Evolutionary conservation across 2,329 filamentous ascomycete genomes (phyloP), one percentile per base, ranked within the genome.

Genomic region (Xylaria sp.): DNA sequence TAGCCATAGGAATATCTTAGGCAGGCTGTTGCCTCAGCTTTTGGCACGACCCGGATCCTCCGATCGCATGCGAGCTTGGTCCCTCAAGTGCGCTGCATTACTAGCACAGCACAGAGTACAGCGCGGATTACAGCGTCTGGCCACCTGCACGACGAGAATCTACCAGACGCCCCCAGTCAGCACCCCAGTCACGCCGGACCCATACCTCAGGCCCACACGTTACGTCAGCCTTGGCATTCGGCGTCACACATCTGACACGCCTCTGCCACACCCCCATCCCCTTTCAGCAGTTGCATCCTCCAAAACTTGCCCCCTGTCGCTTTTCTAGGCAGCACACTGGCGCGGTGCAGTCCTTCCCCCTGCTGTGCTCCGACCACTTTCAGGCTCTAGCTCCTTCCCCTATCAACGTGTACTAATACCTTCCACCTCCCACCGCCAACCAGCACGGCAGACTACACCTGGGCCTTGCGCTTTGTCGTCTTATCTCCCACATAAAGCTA

Each of bases 211-310:
- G 33, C 28, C 65, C 57, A 31, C 55, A n/a, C 64, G 73, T 79
- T 80, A 79, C 78, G 77, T 78, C 77, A 79, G 75, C 76, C 75
- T 76, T 71, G 76, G 66, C 68, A 68, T 73, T 72, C 61, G 71
- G 72, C 68, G 72, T 74, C 74, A 72, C 75, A 76, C 73, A 67
- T 75, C 68, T 72, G 67, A 72, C 72, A 72, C 66, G 62, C 68
- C 54, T 60, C 60, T 59, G 55, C 66, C 49, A 46, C 41, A 18
- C 41, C 41, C 41, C 41, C 15, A 18, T 46, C 52, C 65, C 46
- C 67, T 70, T 72, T 70, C 56, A 65, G 67, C 63, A 70, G 58
- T 69, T 72, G 72, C 74, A 62, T 62, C 67, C 58, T 66, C 62
- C 57, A 62, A 67, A 57, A 20, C 46, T 39, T 39, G 61, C 13